Evolutionary conservation across 2,329 filamentous ascomycete species (phyloP), one percentile per base, ranked within the genome.

Genomic region (Alternaria ventricosa): DNA sequence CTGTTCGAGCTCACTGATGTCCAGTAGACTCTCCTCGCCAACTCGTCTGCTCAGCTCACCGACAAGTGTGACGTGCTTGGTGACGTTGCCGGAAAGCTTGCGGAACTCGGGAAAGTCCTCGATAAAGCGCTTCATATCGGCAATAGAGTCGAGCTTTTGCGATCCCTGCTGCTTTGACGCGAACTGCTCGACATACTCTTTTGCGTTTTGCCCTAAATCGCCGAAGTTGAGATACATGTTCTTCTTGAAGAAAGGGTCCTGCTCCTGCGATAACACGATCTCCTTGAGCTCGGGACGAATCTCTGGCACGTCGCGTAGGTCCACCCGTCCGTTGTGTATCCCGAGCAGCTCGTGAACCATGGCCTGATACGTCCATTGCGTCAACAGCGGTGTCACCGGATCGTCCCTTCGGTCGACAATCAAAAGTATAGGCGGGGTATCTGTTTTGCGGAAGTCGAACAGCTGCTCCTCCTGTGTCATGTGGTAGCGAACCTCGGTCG

Each of bases 221-320:
- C 95, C 94, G 79, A 98, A 99, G 78, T 98, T 98, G 74, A 97
- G 88, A 72, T 94, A 98, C 94, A 98, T 98, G 80, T 98, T 98
- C 84, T 97, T 97, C 81, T 91, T 97, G 84, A 99, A 99, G 82
- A 99, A 99, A 0, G 96, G 94, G 75, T 99, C 96, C 80, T 99
- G 96, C 68, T 99, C 96, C 80, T 96, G 94, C 1, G 95, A 97
- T 36, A 99, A 83, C 3, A 98, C 94, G 61, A 99, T 96, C 81
- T 99, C 96, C 79, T 91, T 94, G 57, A 97, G 85, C 78, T 97
- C 95, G 1, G 93, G 91, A 15, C 92, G 87, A 60, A 96, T 88
- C 58, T 97, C 94, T 12, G 92, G 92, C 0, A 97, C 90, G 59
- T 92, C 88, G 66, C 90, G 91, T 33, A 99, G 84, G 75, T 97